Base-by-base conservation (phyloP, 257 asterid species). In the Forsythia suspensa region DNA sequence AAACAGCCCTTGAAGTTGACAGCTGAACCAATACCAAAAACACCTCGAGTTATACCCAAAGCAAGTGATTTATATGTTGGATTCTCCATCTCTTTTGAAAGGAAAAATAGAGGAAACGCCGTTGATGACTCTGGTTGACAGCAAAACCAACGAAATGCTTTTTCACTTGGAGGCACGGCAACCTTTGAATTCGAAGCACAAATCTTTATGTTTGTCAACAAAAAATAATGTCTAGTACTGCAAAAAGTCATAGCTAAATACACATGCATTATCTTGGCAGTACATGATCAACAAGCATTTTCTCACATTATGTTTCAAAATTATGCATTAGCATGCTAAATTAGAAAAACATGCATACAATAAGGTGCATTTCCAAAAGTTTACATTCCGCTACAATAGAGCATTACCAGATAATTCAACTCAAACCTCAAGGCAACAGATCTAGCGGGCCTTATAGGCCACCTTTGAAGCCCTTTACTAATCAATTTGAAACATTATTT, bases 101-200 rank as follows among this genome's bases (percentile, higher is more conserved):
- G 80, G 75, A 90, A 96, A 83, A 96, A 89, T 59, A 84, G 80
- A 79, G 99, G 99, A 73, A 86, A 94, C 78, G 84, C 90, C 42
- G 80, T 75, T 16, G 96, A 90, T 79, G 90, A 78, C 88, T 92
- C 95, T 12, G 92, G 92, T 78, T 93, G 98, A 77, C 91, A 84
- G 84, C 92, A 89, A 87, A 91, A 96, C 97, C 97, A 96, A 74
- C 84, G 88, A 88, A 94, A 85, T 8, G 99, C 92, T 82, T 91
- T 94, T 59, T 97, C 90, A 88, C 98, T 92, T 37, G 99, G 99
- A 75, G 99, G 96, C 63, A 96, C 98, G 69, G 97, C 96, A 85
- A 96, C 90, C 99, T 96, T 84, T 76, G 76, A 51, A 80, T 65
- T 70, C 71, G 70, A 80, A 71, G 41, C 77, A 71, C 41, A 76